phyloP scores from a whole-genome alignment of 805 yeast species.

The Cyberlindnera euphorbiiphila region DNA sequence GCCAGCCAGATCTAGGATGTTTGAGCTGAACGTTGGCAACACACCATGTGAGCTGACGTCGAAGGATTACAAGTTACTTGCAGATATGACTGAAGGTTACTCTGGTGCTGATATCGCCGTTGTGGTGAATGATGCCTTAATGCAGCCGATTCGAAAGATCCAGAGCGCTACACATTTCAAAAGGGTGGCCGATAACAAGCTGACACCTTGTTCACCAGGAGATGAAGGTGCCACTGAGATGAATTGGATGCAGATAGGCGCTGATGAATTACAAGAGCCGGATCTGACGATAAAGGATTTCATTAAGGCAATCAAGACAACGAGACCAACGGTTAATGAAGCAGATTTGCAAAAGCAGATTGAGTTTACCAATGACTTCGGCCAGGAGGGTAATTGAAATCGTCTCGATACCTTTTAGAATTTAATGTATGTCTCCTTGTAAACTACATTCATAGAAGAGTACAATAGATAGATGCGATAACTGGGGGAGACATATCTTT shows the following conservation, averaged over 20 bases:
- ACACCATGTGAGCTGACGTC: conserved; percentile 77
- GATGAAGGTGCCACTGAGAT: conserved; percentile 79
- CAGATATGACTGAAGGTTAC: conserved; percentile 94
- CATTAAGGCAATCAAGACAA: conserved; percentile 83
- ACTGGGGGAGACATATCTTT: too few relatives aligned
- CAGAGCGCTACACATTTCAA: conserved; percentile 96
- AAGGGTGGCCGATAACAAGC: conserved; percentile 45
- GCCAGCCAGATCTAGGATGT: conserved; percentile 91
- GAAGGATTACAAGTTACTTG: conserved; percentile 73
- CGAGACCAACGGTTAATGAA: conserved; percentile 92
- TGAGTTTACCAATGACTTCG: conserved; percentile 90
- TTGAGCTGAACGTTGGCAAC: conserved; percentile 85
- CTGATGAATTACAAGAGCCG: conserved; percentile 89
- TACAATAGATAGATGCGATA: too few relatives aligned
- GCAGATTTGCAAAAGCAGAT: conserved; percentile 78
- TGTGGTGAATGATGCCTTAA: conserved; percentile 92
- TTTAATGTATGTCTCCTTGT: too few relatives aligned
- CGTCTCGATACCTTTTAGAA: too few relatives aligned
- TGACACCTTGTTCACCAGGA: conserved; percentile 98
- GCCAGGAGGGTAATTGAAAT: conserved; percentile 85
- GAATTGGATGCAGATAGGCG: conserved; percentile 90
- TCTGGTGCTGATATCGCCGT: conserved; percentile 97
- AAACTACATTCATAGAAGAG: too few relatives aligned
- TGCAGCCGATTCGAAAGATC: conserved; percentile 96
- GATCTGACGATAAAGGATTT: conserved; percentile 87